A percentile compares a stretch with the other conserved stretches of the same genome.
Evolutionary conservation across 306 rosid genomes (phyloP).

Genomic region (Prunus armeniaca): DNA sequence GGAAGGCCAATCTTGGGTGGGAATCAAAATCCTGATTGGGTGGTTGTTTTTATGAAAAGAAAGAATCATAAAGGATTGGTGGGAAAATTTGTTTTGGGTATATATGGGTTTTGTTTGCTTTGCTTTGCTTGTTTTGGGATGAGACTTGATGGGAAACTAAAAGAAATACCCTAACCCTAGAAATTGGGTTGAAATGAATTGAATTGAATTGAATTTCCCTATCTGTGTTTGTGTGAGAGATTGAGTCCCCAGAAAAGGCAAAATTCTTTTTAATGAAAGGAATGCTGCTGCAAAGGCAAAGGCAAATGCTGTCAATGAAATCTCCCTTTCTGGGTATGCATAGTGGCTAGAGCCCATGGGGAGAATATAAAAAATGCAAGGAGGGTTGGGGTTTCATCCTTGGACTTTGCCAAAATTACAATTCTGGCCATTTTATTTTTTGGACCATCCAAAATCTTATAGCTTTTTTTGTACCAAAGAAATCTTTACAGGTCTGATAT

Average conservation of each 20-base stretch:
- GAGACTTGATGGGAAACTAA: no score
- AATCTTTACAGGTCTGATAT: no score
- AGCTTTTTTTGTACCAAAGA: no score
- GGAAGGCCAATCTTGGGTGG: slow-evolving; percentile 19
- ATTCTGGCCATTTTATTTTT: background rate
- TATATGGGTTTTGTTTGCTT: background rate
- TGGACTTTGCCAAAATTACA: slow-evolving; percentile 20
- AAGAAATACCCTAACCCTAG: slow-evolving; percentile 35
- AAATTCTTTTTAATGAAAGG: background rate
- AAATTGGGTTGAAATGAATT: background rate
- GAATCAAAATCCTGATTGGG: slow-evolving; percentile 37
- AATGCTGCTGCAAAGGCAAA: background rate
- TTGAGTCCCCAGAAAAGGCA: slow-evolving; percentile 7
- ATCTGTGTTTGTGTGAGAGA: background rate
- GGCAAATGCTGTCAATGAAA: slow-evolving; percentile 20
- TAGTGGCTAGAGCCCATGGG: background rate
- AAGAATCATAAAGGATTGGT: slow-evolving; percentile 54
- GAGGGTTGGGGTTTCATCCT: slow-evolving; percentile 19
- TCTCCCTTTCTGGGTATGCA: slow-evolving; percentile 12
- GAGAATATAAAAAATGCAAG: slow-evolving; percentile 1
- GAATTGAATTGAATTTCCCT: background rate
- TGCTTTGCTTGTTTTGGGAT: no score
- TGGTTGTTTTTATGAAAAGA: slow-evolving; percentile 16
- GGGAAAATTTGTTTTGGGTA: background rate
- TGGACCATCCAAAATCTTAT: background rate